Evolutionary conservation across 2,329 filamentous ascomycete species (phyloP).

Genomic region (Fusarium brachygibbosum): DNA sequence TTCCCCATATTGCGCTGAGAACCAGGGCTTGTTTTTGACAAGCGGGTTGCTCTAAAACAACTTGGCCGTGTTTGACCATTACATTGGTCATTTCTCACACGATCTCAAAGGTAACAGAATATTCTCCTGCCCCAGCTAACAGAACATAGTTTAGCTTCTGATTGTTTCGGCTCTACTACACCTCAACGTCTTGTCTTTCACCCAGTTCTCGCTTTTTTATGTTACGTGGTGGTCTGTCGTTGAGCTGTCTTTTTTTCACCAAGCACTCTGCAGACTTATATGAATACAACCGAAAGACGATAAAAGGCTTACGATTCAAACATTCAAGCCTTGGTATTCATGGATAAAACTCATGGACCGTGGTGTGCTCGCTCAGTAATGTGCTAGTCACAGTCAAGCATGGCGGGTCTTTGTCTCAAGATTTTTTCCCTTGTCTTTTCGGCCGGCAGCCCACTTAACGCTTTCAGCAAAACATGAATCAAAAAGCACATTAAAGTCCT

Average conservation of each 20-base stretch:
- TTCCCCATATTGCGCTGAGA: conserved; percentile 24
- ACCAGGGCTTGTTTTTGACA: conserved; percentile 32
- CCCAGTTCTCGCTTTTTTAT: background rate
- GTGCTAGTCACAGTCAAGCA: conserved; percentile 42
- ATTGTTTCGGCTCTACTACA: background rate
- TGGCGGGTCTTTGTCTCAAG: conserved; percentile 48
- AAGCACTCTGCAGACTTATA: conserved; percentile 2
- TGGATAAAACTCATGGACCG: conserved; percentile 17
- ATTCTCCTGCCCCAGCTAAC: conserved; percentile 28
- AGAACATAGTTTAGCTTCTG: conserved; percentile 9
- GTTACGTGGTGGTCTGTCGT: background rate
- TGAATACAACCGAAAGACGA: background rate
- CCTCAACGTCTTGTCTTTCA: background rate
- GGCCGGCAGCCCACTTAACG: conserved; percentile 43
- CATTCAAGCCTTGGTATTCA: conserved; percentile 25
- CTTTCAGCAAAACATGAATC: conserved; percentile 31
- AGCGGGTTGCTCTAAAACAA: conserved; percentile 29
- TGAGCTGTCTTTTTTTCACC: background rate
- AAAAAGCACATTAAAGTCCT: conserved; percentile 37
- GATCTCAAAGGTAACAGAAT: conserved; percentile 31
- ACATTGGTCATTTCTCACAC: conserved; percentile 33
- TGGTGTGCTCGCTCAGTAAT: conserved; percentile 38
- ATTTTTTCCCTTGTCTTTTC: conserved; percentile 16
- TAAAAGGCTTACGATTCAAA: conserved; percentile 3
- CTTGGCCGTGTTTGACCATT: conserved; percentile 37